These are phyloP conservation scores for Wickerhamomyces bisporus DNA, from an alignment of 805 yeast species.

Conservation along the genomic window DNA sequence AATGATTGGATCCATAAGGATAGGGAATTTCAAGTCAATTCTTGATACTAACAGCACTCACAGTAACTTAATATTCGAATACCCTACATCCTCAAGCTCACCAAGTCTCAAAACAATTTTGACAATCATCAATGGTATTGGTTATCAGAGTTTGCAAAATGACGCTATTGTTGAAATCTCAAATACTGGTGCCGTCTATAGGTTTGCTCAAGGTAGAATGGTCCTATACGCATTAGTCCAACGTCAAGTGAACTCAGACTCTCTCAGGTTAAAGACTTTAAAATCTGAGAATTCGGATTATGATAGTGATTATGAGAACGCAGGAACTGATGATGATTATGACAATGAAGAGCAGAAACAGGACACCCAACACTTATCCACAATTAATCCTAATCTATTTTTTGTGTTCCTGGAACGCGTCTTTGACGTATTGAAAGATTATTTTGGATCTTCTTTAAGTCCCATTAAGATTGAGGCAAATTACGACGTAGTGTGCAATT, in stretches of 20 bases:
- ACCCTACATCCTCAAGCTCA: conserved; percentile 29
- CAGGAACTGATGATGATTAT: conserved; percentile 4
- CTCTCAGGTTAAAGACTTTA: conserved; percentile 14
- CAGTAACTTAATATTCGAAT: conserved; percentile 33
- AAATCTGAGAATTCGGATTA: conserved; percentile 6
- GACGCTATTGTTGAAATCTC: conserved; percentile 19
- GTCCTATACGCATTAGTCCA: conserved; percentile 16
- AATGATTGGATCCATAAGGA: not conserved
- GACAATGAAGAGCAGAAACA: not conserved
- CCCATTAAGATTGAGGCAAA: conserved; percentile 59
- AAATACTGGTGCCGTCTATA: conserved; percentile 14
- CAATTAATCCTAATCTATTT: conserved; percentile 48
- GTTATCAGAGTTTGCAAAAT: conserved; percentile 15
- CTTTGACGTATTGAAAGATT: conserved; percentile 48
- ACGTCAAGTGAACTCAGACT: conserved; percentile 5
- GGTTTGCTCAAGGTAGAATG: conserved; percentile 10
- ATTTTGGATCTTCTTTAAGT: conserved; percentile 52
- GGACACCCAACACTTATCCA: not conserved
- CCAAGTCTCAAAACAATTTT: conserved; percentile 28
- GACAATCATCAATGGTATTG: conserved; percentile 16
- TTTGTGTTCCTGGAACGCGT: conserved; percentile 46
- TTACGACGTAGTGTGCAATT: conserved; percentile 61
- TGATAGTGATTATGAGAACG: conserved; percentile 4
- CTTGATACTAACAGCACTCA: not conserved
- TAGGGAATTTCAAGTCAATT: no score